These are phyloP conservation scores for Botrytis byssoidea DNA, from an alignment of 2,329 filamentous ascomycete species.

Conservation along the genomic window DNA sequence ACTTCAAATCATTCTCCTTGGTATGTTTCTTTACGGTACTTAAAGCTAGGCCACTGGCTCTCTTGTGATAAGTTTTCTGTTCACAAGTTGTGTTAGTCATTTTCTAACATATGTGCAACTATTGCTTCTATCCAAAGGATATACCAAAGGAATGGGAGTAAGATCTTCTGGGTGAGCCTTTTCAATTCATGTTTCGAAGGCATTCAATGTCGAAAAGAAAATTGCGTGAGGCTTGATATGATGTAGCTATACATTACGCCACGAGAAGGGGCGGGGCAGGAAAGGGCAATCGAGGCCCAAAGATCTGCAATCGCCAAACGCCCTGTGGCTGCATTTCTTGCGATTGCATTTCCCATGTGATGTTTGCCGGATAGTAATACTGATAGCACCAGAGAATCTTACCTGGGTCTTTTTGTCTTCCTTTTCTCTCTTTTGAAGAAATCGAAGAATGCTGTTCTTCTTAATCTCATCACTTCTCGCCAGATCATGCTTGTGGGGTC, in stretches of 20 bases:
- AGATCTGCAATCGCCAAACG: not conserved
- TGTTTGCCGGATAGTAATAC: not conserved
- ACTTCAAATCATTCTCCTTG: constrained; percentile 68
- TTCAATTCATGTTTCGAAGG: not conserved
- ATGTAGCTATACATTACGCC: not conserved
- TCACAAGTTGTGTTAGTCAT: constrained; percentile 44
- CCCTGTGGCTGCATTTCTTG: not conserved
- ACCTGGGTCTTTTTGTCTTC: constrained; percentile 61
- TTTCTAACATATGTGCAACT: constrained; percentile 42
- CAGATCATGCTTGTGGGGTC: constrained; percentile 72
- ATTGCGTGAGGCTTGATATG: not conserved
- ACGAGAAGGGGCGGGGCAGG: not conserved
- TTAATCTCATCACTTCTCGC: constrained; percentile 76
- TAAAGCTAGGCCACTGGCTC: constrained; percentile 68
- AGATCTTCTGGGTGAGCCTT: not conserved
- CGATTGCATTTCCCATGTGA: not conserved
- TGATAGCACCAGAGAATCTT: constrained; percentile 37
- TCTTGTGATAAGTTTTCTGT: constrained; percentile 69
- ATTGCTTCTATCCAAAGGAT: not conserved
- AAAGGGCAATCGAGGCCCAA: not conserved
- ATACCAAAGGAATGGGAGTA: not conserved
- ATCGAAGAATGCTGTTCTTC: constrained; percentile 73
- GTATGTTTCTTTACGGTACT: constrained; percentile 67
- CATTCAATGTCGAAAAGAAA: not conserved
- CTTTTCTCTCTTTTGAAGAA: constrained; percentile 62